A percentile compares a stretch with the other conserved stretches of the same genome.
These are phyloP conservation scores for Cladophialophora exuberans DNA, from an alignment of 2,329 filamentous ascomycete species.

Conservation along the genomic window DNA sequence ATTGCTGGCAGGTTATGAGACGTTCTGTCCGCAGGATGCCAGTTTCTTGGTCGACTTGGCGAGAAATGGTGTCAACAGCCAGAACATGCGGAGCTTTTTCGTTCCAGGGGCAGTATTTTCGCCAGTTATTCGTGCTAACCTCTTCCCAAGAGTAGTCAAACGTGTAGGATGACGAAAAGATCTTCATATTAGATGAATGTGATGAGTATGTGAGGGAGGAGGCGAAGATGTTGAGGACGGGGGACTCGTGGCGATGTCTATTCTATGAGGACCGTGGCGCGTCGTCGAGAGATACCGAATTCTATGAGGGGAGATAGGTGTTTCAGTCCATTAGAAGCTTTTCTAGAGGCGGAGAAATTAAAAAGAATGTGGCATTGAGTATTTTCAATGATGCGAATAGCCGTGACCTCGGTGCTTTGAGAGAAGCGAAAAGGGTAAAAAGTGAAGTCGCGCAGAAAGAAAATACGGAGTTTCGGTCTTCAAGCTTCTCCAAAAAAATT, in stretches of 20 bases:
- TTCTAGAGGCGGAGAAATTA: not conserved
- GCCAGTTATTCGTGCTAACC: constrained; percentile 96
- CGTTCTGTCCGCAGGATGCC: constrained; percentile 75
- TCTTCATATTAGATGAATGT: constrained; percentile 69
- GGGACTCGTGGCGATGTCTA: not conserved
- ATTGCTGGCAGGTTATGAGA: constrained; percentile 56
- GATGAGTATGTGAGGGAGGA: not conserved
- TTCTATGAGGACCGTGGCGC: not conserved
- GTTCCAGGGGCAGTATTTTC: constrained; percentile 99
- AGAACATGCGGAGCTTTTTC: constrained; percentile 96
- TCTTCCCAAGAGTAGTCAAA: constrained; percentile 99
- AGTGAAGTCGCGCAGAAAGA: not conserved
- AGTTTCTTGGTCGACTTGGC: constrained; percentile 65
- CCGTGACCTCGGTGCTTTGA: not conserved
- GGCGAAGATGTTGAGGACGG: constrained; percentile 38
- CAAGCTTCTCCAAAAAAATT: constrained; percentile 4
- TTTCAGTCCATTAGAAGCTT: not conserved
- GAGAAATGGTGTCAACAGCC: constrained; percentile 88
- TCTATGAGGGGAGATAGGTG: not conserved
- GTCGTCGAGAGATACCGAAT: too few relatives aligned
- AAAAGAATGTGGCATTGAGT: constrained; percentile 10
- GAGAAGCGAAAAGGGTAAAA: constrained; percentile 4
- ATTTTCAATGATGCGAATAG: not conserved
- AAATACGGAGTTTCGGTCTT: not conserved
- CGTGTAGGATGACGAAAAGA: constrained; percentile 86